These are phyloP conservation scores for Termitomyces sp. DNA, from an alignment of 768 basidiomycete species.

Conservation along the genomic window DNA sequence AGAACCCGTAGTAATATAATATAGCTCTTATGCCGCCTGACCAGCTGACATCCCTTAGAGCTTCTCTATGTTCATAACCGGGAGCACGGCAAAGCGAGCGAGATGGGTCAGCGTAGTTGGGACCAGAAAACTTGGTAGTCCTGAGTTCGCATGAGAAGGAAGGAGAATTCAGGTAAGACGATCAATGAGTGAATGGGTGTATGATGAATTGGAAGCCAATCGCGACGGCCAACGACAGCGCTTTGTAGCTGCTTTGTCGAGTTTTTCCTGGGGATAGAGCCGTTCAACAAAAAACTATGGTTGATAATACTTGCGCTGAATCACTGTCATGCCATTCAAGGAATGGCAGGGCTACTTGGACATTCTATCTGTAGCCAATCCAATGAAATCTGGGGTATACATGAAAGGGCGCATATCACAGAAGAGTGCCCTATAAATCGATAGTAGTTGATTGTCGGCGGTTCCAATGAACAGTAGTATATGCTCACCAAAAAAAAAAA, in stretches of 20 bases:
- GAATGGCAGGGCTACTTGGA: conserved; percentile 27
- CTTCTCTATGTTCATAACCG: conserved; percentile 50
- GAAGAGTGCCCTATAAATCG: conserved; percentile 47
- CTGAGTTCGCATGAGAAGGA: conserved; percentile 18
- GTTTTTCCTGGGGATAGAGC: conserved; percentile 28
- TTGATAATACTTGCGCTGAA: background rate
- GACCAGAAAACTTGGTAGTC: conserved; percentile 38
- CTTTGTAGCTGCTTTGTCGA: conserved; percentile 32
- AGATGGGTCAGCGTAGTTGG: conserved; percentile 62
- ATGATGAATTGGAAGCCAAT: conserved; percentile 44
- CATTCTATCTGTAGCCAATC: conserved; percentile 20
- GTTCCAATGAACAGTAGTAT: no score
- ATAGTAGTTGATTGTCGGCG: background rate
- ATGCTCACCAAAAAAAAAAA: no score
- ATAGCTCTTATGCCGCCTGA: conserved; percentile 29
- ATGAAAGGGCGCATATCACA: conserved; percentile 43
- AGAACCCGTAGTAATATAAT: conserved; percentile 33
- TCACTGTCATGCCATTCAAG: no score
- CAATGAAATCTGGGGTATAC: background rate
- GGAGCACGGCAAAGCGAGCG: conserved; percentile 53
- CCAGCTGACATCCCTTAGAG: conserved; percentile 38
- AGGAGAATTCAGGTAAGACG: background rate
- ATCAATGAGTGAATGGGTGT: conserved; percentile 26
- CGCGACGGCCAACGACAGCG: conserved; percentile 57
- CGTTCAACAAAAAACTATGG: conserved; percentile 1